These are phyloP conservation scores for Pythium periplocum DNA, from an alignment of 352 stramenopile species.

Conservation along the genomic window DNA sequence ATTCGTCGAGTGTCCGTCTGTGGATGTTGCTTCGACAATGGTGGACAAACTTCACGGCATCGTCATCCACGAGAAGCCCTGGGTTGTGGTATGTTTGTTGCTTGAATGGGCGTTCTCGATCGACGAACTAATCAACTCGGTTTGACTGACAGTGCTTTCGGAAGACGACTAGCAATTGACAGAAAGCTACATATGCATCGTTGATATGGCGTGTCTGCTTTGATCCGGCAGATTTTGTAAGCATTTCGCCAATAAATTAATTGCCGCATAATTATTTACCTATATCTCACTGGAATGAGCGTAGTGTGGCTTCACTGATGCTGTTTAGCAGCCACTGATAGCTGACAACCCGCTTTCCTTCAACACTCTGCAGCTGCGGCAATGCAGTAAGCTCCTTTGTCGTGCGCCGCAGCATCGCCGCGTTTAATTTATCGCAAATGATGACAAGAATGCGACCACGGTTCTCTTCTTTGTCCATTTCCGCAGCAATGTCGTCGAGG, in stretches of 20 bases:
- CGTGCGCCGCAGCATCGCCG: slow-evolving; percentile 35
- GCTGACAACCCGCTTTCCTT: slow-evolving; percentile 52
- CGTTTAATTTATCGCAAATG: slow-evolving; percentile 72
- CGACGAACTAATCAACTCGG: too few relatives aligned
- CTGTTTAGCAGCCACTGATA: slow-evolving; percentile 87
- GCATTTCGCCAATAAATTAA: too few relatives aligned
- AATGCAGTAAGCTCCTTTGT: slow-evolving; percentile 30
- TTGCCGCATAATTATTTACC: too few relatives aligned
- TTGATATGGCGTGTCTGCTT: too few relatives aligned
- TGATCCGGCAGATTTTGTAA: too few relatives aligned
- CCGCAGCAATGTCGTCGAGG: slow-evolving; percentile 41
- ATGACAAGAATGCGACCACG: slow-evolving; percentile 48
- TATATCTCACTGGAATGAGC: slow-evolving; percentile 9
- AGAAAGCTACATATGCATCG: too few relatives aligned
- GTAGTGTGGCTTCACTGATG: slow-evolving; percentile 74
- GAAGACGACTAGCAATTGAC: too few relatives aligned
- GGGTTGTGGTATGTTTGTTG: slow-evolving; percentile 65
- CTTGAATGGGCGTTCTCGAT: too few relatives aligned
- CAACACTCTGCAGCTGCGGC: slow-evolving; percentile 35
- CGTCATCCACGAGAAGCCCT: slow-evolving; percentile 65
- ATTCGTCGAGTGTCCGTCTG: slow-evolving; percentile 65
- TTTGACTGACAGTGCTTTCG: too few relatives aligned
- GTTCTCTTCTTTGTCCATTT: slow-evolving; percentile 54
- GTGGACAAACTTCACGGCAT: slow-evolving; percentile 65
- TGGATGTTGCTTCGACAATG: slow-evolving; percentile 38